Conservation (phyloP, 2,329 filamentous ascomycete genomes). For the Calonectria pauciramosa region DNA sequence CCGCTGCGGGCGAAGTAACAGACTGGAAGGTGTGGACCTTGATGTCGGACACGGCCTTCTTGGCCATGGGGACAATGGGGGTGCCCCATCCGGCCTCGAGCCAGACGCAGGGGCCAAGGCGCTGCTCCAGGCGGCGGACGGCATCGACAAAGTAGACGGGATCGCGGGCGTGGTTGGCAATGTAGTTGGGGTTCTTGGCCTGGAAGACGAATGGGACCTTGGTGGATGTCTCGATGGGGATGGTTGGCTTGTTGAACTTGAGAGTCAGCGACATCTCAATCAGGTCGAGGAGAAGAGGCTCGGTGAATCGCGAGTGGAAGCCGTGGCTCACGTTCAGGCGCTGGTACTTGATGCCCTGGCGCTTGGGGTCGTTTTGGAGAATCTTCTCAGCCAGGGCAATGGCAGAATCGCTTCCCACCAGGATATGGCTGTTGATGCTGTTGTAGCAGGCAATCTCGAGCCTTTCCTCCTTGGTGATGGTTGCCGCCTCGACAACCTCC, state of each 20-base stretch:
- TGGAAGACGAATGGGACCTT: constrained; percentile 1
- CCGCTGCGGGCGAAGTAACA: constrained; percentile 15
- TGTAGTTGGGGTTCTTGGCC: constrained; percentile 6
- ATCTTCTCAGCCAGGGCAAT: constrained; percentile 21
- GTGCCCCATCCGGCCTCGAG: constrained; percentile 33
- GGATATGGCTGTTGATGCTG: constrained; percentile 25
- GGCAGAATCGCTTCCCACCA: constrained; percentile 21
- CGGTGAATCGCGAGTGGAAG: constrained; percentile 32
- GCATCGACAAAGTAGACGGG: constrained; percentile 34
- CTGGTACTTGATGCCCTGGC: constrained; percentile 24
- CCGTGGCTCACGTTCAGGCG: constrained; percentile 31
- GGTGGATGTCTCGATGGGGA: constrained; percentile 30
- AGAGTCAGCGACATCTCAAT: constrained; percentile 16
- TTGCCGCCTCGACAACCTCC: constrained; percentile 12
- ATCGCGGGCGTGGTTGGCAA: constrained; percentile 31
- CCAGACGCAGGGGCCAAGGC: constrained; percentile 28
- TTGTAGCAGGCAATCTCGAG: constrained; percentile 39
- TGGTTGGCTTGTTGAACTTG: constrained; percentile 20
- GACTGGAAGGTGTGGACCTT: constrained; percentile 26
- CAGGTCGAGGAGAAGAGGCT: constrained; percentile 26
- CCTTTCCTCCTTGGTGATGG: constrained; percentile 6
- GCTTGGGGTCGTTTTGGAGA: constrained; percentile 19
- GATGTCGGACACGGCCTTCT: constrained; percentile 26
- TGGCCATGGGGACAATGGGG: constrained; percentile 32
- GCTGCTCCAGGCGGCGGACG: constrained; percentile 21